Percentiles rank a stretch among this genome's conserved stretches.
Conservation (phyloP, 768 basidiomycete genomes). For the Rubroboletus pulcherrimus region DNA sequence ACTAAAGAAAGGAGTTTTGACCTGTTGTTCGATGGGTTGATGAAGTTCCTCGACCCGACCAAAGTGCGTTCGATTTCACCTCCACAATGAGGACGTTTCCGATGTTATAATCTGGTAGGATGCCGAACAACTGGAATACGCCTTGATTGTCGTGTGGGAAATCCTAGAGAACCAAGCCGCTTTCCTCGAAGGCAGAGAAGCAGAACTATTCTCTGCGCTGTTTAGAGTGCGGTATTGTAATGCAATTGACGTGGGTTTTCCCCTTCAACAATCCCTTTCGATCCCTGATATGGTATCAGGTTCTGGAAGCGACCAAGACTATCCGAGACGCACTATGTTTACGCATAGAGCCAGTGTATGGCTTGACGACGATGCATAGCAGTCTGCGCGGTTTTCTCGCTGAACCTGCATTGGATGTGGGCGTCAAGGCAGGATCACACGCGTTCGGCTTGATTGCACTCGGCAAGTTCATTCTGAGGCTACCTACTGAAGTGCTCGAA, state of each 20-base stretch:
- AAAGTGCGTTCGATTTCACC: conserved; percentile 45
- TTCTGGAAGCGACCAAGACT: conserved; percentile 77
- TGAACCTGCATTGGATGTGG: conserved; percentile 47
- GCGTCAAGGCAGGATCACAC: conserved; percentile 61
- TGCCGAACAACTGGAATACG: conserved; percentile 69
- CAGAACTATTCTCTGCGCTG: conserved; percentile 67
- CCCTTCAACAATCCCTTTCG: neutral
- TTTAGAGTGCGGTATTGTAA: conserved; percentile 72
- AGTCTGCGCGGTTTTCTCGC: conserved; percentile 62
- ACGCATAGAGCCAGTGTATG: conserved; percentile 79
- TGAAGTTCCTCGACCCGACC: conserved; percentile 56
- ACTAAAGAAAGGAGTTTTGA: conserved; percentile 67
- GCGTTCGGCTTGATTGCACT: conserved; percentile 83
- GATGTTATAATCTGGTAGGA: conserved; percentile 37
- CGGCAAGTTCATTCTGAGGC: conserved; percentile 75
- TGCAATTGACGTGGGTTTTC: conserved; percentile 56
- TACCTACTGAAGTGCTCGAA: conserved; percentile 81
- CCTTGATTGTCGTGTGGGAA: conserved; percentile 80
- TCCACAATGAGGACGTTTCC: neutral
- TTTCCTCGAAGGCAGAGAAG: conserved; percentile 76
- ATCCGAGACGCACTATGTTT: conserved; percentile 72
- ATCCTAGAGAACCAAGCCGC: conserved; percentile 70
- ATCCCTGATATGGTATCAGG: conserved; percentile 39
- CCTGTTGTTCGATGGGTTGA: conserved; percentile 60
- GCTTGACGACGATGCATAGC: conserved; percentile 78